Conservation (phyloP, 106 monocot species). For the Allium fistulosum region DNA sequence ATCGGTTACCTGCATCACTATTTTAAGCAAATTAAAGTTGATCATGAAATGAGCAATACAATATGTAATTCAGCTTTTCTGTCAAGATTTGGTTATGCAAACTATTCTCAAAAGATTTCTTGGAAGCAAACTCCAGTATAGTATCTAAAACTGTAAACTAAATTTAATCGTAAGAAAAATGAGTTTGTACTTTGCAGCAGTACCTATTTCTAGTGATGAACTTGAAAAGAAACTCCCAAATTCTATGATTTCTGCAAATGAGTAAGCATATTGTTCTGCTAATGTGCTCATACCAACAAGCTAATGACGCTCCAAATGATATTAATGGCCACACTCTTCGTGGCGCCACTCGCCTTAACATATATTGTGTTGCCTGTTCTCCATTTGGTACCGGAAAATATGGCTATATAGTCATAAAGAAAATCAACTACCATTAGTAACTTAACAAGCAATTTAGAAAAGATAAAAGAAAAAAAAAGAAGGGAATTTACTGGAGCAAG, state of each 20-base stretch:
- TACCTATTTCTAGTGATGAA: constrained; percentile 21
- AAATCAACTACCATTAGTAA: background rate
- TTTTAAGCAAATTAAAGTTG: too few relatives aligned
- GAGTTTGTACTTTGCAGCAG: too few relatives aligned
- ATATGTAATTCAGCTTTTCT: too few relatives aligned
- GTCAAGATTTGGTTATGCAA: too few relatives aligned
- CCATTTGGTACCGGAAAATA: constrained; percentile 21
- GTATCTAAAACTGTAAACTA: too few relatives aligned
- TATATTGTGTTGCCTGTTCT: constrained; percentile 22
- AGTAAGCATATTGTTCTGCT: constrained; percentile 17
- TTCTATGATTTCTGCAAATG: constrained; percentile 19
- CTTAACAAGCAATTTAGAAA: background rate
- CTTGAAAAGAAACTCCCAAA: constrained; percentile 23
- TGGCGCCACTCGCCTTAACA: constrained; percentile 19
- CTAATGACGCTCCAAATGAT: constrained; percentile 15
- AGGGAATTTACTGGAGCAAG: constrained; percentile 11
- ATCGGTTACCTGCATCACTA: too few relatives aligned
- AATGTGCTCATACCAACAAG: constrained; percentile 29
- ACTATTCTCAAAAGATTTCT: too few relatives aligned
- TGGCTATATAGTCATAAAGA: constrained; percentile 1
- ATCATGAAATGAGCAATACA: too few relatives aligned
- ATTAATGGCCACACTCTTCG: constrained; percentile 22
- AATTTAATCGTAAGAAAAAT: too few relatives aligned
- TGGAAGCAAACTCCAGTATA: too few relatives aligned
- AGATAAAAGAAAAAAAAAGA: background rate